Conservation (phyloP, 768 basidiomycete species). For the Boletus edulis region DNA sequence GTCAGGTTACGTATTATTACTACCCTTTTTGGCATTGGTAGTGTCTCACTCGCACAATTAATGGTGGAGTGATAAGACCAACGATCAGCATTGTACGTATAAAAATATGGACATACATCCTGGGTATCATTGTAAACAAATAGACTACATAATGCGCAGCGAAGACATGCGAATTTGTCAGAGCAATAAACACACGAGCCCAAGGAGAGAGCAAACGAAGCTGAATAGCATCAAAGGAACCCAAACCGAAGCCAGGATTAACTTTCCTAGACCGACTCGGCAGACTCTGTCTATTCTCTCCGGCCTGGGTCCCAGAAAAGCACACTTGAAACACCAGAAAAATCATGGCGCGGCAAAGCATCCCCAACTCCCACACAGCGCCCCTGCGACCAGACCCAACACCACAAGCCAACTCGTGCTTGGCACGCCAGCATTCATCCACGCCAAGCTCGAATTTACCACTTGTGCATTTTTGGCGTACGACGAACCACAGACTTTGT, state of each 20-base stretch:
- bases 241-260: neutral
- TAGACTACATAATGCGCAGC: neutral
- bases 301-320: too few relatives aligned
- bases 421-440: conserved; percentile 5
- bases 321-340: too few relatives aligned
- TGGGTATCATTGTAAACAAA: neutral
- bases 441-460: conserved; percentile 10
- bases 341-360: too few relatives aligned
- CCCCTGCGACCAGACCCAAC: conserved; percentile 10
- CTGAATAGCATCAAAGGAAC: neutral
- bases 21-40: conserved; percentile 17
- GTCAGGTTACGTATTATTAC: too few relatives aligned
- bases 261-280: too few relatives aligned
- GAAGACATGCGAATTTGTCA: too few relatives aligned
- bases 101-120: neutral
- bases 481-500: conserved; percentile 48
- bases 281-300: neutral
- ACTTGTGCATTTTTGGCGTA: conserved; percentile 35
- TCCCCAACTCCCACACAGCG: conserved; percentile 8
- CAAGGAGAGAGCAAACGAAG: neutral
- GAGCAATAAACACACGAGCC: neutral
- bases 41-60: too few relatives aligned
- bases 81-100: too few relatives aligned
- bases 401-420: neutral
- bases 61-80: too few relatives aligned